Evolutionary conservation across 2,329 filamentous ascomycete genomes (phyloP), one percentile per base, ranked within the genome.

Genomic region (Fusarium euwallaceae): DNA sequence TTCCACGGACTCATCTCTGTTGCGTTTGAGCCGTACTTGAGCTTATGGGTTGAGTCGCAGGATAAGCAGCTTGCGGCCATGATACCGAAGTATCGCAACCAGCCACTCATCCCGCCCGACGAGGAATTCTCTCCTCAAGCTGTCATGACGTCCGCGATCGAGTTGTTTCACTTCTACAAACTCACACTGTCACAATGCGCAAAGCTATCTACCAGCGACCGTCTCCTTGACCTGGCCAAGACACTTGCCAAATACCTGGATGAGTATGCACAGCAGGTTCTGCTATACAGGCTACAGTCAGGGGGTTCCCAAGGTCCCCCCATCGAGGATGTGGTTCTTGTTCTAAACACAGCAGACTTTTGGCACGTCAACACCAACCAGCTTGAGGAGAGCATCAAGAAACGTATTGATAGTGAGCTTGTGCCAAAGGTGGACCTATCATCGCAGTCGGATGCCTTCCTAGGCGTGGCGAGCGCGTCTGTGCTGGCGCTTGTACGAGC

Each of bases 151-250:
- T 98, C 97, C 0, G 97, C 97, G 4, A 98, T 97, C 55, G 97
- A 99, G 81, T 89, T 99, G 0, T 99, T 99, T 84, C 95, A 98
- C 79, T 98, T 98, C 81, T 99, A 99, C 84, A 95, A 97, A 71
- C 90, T 96, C 69, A 96, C 95, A 0, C 86, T 99, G 39, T 95
- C 95, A 4, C 97, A 99, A 84, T 99, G 97, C 83, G 95, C 97
- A 5, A 98, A 98, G 82, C 88, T 99, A 1, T 98, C 97, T 0
- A 98, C 96, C 0, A 94, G 95, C n/a, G 92, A 93, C 64, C 91
- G 95, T 45, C 86, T 99, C 48, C 87, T 97, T 12, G 96, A 99
- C 74, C 85, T 99, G 10, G 93, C 95, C 0, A 93, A 89, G 77
- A 95, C 93, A 1, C 91, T 99, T 77, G 95, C 94, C 12, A 98